Base-by-base conservation (phyloP, 306 rosid species). In the Canavalia gladiata region DNA sequence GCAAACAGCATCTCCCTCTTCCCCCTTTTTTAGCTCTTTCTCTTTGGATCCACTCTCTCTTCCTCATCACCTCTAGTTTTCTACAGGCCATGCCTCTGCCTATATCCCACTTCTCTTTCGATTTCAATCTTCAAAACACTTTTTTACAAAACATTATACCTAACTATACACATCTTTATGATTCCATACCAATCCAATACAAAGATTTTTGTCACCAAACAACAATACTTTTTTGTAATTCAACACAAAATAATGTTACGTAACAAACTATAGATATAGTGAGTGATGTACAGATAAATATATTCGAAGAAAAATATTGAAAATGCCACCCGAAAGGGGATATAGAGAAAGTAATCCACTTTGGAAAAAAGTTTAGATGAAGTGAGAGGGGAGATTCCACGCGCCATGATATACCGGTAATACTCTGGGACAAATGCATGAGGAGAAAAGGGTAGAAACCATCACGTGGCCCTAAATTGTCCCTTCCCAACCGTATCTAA, bases 391-490 rank as follows among this genome's bases (percentile, higher is more conserved):
- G 8, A 57, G 64, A 28, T 0, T 54, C 31, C 31, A 54, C 30
- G 59, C 30, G 28, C 3, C 5, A 54, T 29, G 62, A 25, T 56
- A 55, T 55, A 57, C 6, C 8, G 4, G 65, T 31, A 25, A 37
- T 25, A 37, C 77, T 9, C 3, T 3, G 65, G 65, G 81, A 82
- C 72, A 82, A 75, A 58, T 60, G 77, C 49, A 75, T 67, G 72
- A 35, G 71, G 41, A 46, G 52, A 81, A 57, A 62, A 43, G 76
- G 66, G 62, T 11, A 42, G 47, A 46, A 62, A 59, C 10, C 77
- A 73, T 85, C 90, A 83, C 90, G 87, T 89, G 92, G 89, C 84
- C 62, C 83, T 82, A 43, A 80, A 71, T 63, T 82, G 90, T 87
- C 92, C 80, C 74, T 57, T 86, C 77, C 84, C 41, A 33, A 46